Base-by-base conservation (phyloP, 257 asterid genomes). In the Cinchona pubescens region DNA sequence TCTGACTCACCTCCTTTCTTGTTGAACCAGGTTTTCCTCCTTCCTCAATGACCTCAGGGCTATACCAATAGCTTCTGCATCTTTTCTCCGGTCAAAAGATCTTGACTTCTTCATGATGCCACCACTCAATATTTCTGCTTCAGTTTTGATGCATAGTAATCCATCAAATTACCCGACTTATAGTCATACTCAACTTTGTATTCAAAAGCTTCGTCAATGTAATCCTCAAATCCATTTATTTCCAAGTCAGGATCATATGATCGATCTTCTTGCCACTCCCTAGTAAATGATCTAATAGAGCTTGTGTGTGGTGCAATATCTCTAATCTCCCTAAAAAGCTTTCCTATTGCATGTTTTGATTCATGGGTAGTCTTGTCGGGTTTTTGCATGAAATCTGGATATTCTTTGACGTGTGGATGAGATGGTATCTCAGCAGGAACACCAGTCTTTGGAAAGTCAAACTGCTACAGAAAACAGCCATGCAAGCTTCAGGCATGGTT, bases 101-200 rank as follows among this genome's bases (percentile, higher is more conserved):
- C 80, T 89, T 2, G 88, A 81, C 74, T 64, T 80, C 75, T 67
- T 87, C 92, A 87, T 81, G 32, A 89, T 78, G 1, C 85, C 78
- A 1, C 92, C 92, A 10, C 88, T 87, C 63, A 89, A 79, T 46
- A 89, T 85, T 76, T 89, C 92, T 5, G 87, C 92, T 81, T 89
- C 95, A 0, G 90, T 87, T 66, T 82, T 83, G 0, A 89, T 86
- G 53, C 90, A 49, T 87, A 89, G 21, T 87, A 86, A 8, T 86
- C 92, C 95, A 89, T 86, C 81, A 89, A n/a, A 75, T 87, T 87
- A 11, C 92, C 95, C 74, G 87, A 63, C 81, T 86, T 89, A 83
- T 68, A 81, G 65, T 89, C 95, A 40, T 89, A 89, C 64, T 86
- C 88, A 1, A 65, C 81, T 71, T 89, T 89, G 82, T 65, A 83